Evolutionary conservation across 352 stramenopile genomes (phyloP), one percentile per base, ranked within the genome.

Genomic region (Pythium plurisporium): DNA sequence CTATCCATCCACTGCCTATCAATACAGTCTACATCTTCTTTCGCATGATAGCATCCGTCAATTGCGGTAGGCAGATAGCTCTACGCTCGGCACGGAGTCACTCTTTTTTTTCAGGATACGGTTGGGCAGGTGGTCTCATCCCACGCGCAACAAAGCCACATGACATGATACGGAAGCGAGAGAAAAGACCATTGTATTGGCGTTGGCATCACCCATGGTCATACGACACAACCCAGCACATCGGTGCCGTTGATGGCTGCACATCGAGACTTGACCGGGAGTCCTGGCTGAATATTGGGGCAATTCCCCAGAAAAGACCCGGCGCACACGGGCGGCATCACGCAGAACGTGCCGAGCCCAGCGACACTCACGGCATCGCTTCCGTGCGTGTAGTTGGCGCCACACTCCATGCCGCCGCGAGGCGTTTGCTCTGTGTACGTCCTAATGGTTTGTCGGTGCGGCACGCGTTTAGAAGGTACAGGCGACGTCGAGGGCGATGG

Each of bases 341-440:
- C 38, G 31, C 62, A 69, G 44, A 69, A 69, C 23, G 55, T 69
- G 22, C 55, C 62, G 15, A 17, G 26, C 10, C 55, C 50, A 20
- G 41, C 22, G 5, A 69, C 55, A 23, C 62, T 69, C 44, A 69
- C 62, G 4, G 55, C 49, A 17, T 31, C 49, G 8, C 36, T 48
- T 15, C 49, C 37, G 26, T 23, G 47, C 49, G 36, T 7, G 14
- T 56, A 56, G 6, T 11, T 23, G n/a, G 8, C 23, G 38, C 49
- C 49, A 17, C 49, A 56, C 36, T 56, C 49, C 10, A 27, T 45
- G 19, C 34, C 48, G 26, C 15, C 6, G 31, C 14, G 8, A 27
- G n/a, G 14, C 40, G 40, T 25, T 36, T n/a, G n/a, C n/a, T n/a
- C n/a, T n/a, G n/a, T 31, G 9, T 11, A 3, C 22, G 8, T 19